Conservation (phyloP, 2,329 filamentous ascomycete genomes). For the Apiospora saccharicola region DNA sequence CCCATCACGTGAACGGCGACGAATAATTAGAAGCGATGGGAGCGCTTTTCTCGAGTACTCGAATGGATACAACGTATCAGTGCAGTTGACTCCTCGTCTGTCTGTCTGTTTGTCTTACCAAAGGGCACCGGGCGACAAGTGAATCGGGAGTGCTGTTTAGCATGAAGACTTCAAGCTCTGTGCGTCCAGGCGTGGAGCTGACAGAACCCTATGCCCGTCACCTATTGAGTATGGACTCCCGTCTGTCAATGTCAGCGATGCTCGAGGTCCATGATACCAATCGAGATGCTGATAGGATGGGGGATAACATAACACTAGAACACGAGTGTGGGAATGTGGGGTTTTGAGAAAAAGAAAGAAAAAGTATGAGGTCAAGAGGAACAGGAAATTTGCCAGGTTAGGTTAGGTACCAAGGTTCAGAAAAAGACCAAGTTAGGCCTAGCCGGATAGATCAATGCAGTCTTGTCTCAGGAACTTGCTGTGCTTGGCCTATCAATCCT, state of each 20-base stretch:
- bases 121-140: background rate
- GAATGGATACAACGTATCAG: background rate
- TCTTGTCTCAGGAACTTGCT: background rate
- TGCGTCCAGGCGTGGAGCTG: constrained; percentile 6
- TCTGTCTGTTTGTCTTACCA: background rate
- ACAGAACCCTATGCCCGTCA: background rate
- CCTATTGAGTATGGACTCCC: background rate
- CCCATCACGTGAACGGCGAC: background rate
- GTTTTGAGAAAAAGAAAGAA: background rate
- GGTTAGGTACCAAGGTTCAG: background rate
- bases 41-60: background rate
- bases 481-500: background rate
- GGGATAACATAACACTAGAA: background rate
- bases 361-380: background rate
- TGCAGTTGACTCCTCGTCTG: background rate
- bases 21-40: background rate
- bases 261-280: background rate
- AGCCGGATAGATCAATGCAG: constrained; percentile 4
- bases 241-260: background rate
- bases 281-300: constrained; percentile 1
- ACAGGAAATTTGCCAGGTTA: background rate
- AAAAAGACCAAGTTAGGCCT: background rate
- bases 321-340: background rate
- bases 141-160: background rate
- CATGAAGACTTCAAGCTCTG: background rate